Conservation (phyloP, 768 basidiomycete genomes). For the Pisolithus albus region DNA sequence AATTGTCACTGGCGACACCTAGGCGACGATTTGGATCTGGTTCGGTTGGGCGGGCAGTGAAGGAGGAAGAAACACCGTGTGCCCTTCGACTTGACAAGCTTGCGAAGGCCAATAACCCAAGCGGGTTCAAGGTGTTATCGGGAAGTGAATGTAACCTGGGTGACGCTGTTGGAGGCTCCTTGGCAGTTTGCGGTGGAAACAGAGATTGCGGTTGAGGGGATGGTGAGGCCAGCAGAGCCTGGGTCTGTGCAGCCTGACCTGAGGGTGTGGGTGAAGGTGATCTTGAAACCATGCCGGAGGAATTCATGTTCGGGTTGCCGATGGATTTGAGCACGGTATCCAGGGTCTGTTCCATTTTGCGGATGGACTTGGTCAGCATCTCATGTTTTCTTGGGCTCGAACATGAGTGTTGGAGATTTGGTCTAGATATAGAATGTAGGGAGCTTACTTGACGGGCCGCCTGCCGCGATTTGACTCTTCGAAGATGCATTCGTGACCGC, state of each 20-base stretch:
- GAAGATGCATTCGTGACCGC: constrained; percentile 89
- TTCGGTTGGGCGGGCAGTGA: constrained; percentile 33
- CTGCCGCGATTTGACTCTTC: constrained; percentile 97
- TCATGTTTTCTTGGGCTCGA: constrained; percentile 68
- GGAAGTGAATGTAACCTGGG: constrained; percentile 89
- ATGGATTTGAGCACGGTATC: constrained; percentile 88
- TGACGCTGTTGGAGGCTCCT: constrained; percentile 38
- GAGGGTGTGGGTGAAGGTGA: constrained; percentile 77
- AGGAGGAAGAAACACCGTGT: constrained; percentile 38
- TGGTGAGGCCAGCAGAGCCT: constrained; percentile 49
- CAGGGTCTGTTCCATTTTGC: constrained; percentile 90
- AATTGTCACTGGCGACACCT: constrained; percentile 80
- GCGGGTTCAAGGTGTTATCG: constrained; percentile 86
- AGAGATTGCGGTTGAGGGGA: constrained; percentile 42
- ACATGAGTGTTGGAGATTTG: constrained; percentile 24
- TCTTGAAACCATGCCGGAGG: constrained; percentile 74
- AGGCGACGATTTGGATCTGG: constrained; percentile 43
- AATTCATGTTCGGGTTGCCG: constrained; percentile 65
- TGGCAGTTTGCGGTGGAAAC: constrained; percentile 17
- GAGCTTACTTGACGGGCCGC: constrained; percentile 67
- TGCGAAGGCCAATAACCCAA: constrained; percentile 89
- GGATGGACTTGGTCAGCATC: constrained; percentile 68
- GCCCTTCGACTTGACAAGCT: constrained; percentile 70
- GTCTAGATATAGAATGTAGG: constrained; percentile 8
- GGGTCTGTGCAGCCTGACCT: constrained; percentile 41